Evolutionary conservation across 2,329 filamentous ascomycete genomes (phyloP).

Genomic region (Biscogniauxia sp.): DNA sequence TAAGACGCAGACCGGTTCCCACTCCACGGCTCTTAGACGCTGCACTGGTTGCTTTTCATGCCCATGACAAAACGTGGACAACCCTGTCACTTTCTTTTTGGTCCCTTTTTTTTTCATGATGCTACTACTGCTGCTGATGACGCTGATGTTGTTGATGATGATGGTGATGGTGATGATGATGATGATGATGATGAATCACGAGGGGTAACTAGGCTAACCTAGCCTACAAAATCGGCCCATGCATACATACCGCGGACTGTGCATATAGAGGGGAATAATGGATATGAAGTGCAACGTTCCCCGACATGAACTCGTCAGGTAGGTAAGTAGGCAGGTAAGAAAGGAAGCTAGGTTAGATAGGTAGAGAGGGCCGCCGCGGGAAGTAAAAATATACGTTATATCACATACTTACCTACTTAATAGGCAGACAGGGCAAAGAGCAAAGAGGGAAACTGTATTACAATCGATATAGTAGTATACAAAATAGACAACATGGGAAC

Average conservation of each 20-base stretch:
- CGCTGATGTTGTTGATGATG: too few species aligned
- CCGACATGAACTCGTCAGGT: not conserved
- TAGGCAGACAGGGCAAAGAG: too few species aligned
- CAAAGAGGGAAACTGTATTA: too few species aligned
- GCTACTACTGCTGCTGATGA: too few species aligned
- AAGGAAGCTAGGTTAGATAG: not conserved
- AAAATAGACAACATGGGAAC: not conserved
- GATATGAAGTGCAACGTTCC: slow-evolving; percentile 2
- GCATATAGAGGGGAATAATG: not conserved
- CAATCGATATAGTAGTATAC: too few species aligned
- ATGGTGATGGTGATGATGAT: not conserved
- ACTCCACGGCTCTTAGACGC: not conserved
- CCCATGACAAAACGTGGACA: not conserved
- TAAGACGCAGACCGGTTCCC: not conserved
- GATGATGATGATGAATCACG: not conserved
- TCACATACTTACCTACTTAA: too few species aligned
- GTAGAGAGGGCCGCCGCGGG: slow-evolving; percentile 1
- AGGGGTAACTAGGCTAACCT: not conserved
- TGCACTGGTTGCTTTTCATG: not conserved
- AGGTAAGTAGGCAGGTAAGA: not conserved
- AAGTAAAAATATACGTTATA: too few species aligned
- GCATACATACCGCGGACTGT: not conserved
- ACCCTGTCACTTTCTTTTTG: not conserved
- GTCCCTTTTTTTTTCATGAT: not conserved
- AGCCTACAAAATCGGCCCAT: not conserved